Evolutionary conservation across 106 monocot species (phyloP).

Genomic region (Dioscorea alata): DNA sequence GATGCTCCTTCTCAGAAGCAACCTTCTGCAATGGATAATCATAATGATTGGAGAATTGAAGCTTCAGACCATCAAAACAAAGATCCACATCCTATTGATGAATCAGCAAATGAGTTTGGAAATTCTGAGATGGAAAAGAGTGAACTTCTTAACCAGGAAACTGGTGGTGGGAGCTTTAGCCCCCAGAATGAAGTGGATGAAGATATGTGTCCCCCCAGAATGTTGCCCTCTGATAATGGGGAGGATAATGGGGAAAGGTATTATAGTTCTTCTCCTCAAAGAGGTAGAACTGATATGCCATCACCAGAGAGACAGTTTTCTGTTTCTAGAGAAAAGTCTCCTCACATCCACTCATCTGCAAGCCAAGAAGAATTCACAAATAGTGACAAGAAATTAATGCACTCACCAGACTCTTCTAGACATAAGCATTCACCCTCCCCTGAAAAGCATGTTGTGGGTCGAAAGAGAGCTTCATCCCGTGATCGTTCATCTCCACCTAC

Average conservation of each 20-base stretch:
- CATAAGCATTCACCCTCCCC: slow-evolving; percentile 29
- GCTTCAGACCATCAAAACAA: neutral
- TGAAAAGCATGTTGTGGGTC: slow-evolving; percentile 16
- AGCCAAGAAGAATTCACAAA: slow-evolving; percentile 4
- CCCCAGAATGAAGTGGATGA: slow-evolving; percentile 11
- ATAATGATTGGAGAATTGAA: neutral
- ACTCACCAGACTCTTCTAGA: slow-evolving; percentile 19
- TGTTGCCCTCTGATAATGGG: slow-evolving; percentile 10
- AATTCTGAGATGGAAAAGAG: slow-evolving; percentile 9
- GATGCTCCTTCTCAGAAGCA: neutral
- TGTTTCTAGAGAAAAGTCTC: slow-evolving; percentile 32
- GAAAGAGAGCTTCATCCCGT: slow-evolving; percentile 25
- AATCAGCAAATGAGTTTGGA: slow-evolving; percentile 2
- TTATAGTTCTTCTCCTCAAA: slow-evolving; percentile 20
- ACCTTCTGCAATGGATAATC: neutral
- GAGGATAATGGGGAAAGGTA: slow-evolving; percentile 16
- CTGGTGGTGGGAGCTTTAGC: slow-evolving; percentile 14
- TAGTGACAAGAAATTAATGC: slow-evolving; percentile 11
- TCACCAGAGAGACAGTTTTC: slow-evolving; percentile 32
- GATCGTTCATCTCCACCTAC: slow-evolving; percentile 30
- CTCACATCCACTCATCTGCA: slow-evolving; percentile 1
- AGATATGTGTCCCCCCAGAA: slow-evolving; percentile 1
- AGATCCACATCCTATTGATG: slow-evolving; percentile 11
- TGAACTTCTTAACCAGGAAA: slow-evolving; percentile 14
- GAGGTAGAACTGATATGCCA: slow-evolving; percentile 21